Evolutionary conservation across 371 early-diverging fungal genomes (phyloP), one percentile per base, ranked within the genome.

Genomic region (Apophysomyces elegans): DNA sequence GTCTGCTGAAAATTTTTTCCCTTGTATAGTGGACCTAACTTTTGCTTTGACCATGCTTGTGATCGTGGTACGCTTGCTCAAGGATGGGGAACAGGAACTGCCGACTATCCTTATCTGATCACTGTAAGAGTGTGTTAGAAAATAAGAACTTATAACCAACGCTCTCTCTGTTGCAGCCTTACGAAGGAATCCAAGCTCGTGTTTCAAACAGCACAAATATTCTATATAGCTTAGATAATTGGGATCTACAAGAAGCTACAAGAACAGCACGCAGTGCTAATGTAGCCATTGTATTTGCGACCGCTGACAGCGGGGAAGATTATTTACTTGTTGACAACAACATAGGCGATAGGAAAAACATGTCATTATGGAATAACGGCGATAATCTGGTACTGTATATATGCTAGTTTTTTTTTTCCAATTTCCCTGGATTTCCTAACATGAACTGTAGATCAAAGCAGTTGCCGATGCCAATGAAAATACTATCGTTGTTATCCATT

Each of bases 241-340:
- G 65, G 61, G 81, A 85, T 45, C 65, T 80, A 38, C 63, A 70
- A 5, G 59, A 37, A 5, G 83, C 81, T 21, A 66, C 63, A 0
- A 21, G 61, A 7, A 45, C 76, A 38, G 87, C 88, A 18, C 64
- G 69, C 44, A 72, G 56, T 11, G 73, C 81, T 13, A 85, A 90
- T 38, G 38, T 79, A 44, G 85, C 86, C 14, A 65, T 90, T 58
- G 89, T 88, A 26, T 90, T 88, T 59, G 83, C 77, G 9, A 78
- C 64, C 43, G 68, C 88, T 41, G 74, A 87, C 56, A 83, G 86
- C 60, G 90, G 90, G 39, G 90, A 90, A 70, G 86, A 67, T 13
- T 75, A 70, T 36, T 60, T 75, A 18, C 54, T 59, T 36, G 77
- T 78, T 18, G 77, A 81, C 61, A 77, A 70, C 11, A 78, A 81